These are phyloP conservation scores for Phytophthora hibernalis DNA, from an alignment of 352 stramenopile genomes.

Conservation along the genomic window DNA sequence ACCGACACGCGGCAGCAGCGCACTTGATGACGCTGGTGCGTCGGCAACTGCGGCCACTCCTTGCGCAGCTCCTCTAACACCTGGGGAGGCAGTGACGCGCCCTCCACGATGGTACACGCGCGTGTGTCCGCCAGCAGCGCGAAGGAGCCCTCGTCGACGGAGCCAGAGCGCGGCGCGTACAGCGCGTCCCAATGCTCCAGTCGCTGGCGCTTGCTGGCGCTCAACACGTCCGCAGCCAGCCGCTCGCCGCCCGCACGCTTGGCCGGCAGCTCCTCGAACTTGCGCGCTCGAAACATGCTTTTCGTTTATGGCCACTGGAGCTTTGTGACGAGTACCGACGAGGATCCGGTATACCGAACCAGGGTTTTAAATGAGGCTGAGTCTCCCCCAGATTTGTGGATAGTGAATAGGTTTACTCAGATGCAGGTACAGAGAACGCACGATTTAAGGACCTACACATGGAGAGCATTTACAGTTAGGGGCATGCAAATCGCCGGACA, in stretches of 20 bases:
- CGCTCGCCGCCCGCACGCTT: constrained; percentile 62
- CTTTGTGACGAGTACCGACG: background rate
- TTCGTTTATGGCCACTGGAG: constrained; percentile 15
- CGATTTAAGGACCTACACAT: no score
- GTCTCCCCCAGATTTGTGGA: no score
- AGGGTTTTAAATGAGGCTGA: no score
- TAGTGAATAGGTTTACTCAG: no score
- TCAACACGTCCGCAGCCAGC: constrained; percentile 46
- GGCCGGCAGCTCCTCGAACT: constrained; percentile 65
- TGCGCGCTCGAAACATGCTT: constrained; percentile 77
- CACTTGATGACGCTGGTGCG: constrained; percentile 26
- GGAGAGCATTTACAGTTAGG: no score
- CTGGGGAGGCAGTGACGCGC: constrained; percentile 44
- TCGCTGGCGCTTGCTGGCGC: constrained; percentile 68
- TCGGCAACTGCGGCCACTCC: constrained; percentile 37
- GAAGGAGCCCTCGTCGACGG: constrained; percentile 20
- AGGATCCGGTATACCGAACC: background rate
- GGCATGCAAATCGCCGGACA: no score
- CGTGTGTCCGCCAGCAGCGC: constrained; percentile 62
- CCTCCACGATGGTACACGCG: constrained; percentile 59
- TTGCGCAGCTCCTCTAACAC: constrained; percentile 60
- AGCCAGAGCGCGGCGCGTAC: constrained; percentile 22
- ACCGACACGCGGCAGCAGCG: constrained; percentile 48
- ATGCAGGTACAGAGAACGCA: no score
- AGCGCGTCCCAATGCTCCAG: constrained; percentile 50